A percentile compares a stretch with the other conserved stretches of the same genome.
Evolutionary conservation across 163 green algal genomes (phyloP).

Genomic region (Scenedesmus sp.): DNA sequence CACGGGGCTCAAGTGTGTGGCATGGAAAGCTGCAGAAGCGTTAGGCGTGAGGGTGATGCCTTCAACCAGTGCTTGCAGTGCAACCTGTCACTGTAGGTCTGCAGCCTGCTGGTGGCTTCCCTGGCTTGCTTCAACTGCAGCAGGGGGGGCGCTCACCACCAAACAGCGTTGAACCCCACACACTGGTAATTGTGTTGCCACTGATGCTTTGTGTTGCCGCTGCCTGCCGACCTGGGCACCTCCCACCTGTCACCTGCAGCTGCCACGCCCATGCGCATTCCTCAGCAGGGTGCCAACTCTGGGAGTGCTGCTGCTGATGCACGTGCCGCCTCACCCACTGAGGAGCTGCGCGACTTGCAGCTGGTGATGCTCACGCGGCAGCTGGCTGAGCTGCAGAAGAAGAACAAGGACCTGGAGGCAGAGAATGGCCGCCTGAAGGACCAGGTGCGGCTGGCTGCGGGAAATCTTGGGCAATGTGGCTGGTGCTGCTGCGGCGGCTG

Average conservation of each 20-base stretch:
- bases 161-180: no score
- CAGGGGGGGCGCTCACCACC: no score
- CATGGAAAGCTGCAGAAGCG: no score
- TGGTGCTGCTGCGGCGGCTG: not conserved
- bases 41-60: no score
- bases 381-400: slow-evolving; percentile 41
- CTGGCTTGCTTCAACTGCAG: no score
- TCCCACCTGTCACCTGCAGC: slow-evolving; percentile 9
- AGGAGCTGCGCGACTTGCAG: slow-evolving; percentile 43
- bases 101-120: no score
- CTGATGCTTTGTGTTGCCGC: no score
- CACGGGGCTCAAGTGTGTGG: not conserved
- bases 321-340: slow-evolving; percentile 14
- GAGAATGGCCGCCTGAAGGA: slow-evolving; percentile 39
- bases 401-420: slow-evolving; percentile 11
- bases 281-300: not conserved
- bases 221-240: not conserved
- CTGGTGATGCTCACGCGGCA: slow-evolving; percentile 37
- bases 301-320: slow-evolving; percentile 3
- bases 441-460: not conserved
- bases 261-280: not conserved
- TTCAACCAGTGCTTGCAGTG: no score
- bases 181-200: no score
- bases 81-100: no score
- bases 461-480: not conserved